Percentiles rank a stretch among this genome's conserved stretches.
Conservation (phyloP, 2,329 filamentous ascomycete genomes). For the Annulohypoxylon truncatum region DNA sequence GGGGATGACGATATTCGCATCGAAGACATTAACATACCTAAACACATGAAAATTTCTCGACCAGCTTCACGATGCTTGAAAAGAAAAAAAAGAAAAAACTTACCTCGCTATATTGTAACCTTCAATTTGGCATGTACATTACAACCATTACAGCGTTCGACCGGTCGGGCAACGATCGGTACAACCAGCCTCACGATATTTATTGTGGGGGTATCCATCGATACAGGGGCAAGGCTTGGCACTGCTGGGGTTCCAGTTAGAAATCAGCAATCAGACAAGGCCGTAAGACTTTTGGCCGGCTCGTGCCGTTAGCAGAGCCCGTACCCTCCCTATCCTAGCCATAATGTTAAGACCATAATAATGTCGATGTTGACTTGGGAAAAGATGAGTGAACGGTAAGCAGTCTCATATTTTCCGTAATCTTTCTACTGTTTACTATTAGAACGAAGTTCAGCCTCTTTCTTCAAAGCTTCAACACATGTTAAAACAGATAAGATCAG, state of each 20-base stretch:
- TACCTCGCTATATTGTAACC: conserved; percentile 12
- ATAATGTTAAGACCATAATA: conserved; percentile 12
- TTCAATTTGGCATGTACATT: conserved; percentile 7
- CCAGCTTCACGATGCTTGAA: conserved; percentile 1
- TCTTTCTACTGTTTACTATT: background rate
- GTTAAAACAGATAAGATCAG: background rate
- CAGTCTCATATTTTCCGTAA: background rate
- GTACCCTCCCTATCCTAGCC: conserved; percentile 1
- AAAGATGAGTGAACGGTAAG: background rate
- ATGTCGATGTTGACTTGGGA: background rate
- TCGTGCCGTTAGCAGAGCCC: conserved; percentile 25
- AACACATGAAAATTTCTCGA: background rate
- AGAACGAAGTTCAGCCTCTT: conserved; percentile 20
- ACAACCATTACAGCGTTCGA: conserved; percentile 3
- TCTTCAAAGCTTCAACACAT: background rate
- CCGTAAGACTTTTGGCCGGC: conserved; percentile 18
- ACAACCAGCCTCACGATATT: conserved; percentile 15
- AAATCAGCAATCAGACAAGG: conserved; percentile 5
- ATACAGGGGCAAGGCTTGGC: conserved; percentile 25
- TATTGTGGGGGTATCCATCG: conserved; percentile 5
- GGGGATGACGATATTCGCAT: background rate
- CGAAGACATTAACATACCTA: background rate
- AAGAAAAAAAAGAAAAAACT: background rate
- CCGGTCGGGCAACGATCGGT: background rate
- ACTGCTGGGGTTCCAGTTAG: conserved; percentile 14